Base-by-base conservation (phyloP, 768 basidiomycete genomes). In the Naganishia randhawae region DNA sequence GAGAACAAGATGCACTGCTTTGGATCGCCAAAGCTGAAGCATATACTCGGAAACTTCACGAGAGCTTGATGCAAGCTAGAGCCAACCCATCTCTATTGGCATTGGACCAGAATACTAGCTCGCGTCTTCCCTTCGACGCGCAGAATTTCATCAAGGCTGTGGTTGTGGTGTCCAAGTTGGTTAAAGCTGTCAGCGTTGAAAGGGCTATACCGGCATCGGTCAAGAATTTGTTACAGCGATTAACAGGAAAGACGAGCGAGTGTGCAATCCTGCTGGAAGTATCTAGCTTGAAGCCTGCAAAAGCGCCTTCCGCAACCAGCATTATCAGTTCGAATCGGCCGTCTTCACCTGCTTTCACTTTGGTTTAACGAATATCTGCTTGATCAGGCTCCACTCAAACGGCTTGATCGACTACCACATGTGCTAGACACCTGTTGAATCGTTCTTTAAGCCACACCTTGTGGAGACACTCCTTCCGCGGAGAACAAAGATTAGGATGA, bases 251-350 rank as follows among this genome's bases (percentile, higher is more conserved):
- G 14, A 91, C 92, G 13, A 88, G 94, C 78, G 91, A 91, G 77
- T 89, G 92, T 73, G 87, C 90, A 55, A 90, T 91, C 71, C 82
- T 95, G 54, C 82, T 94, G 19, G 90, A 91, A 74, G 88, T 92
- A 53, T 91, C 92, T 8, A 90, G 89, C 0, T 86, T 90, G 72
- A 85, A 90, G 50, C 85, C 87, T 4, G 73, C 45, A 39, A 61
- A 41, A 22, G n/a, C 57, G 22, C 22, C 29, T n/a, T 41, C 39
- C n/a, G 17, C 39, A 37, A 39, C 35, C 16, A 41, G 57, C 57
- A 61, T 25, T 29, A 55, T 22, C 35, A 39, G 19, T 22, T 61
- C 32, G 7, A 27, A 27, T 11, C n/a, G 19, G 1, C 45, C 45
- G 25, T 22, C 45, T n/a, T 48, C 45, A 48, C 45, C 45, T n/a